phyloP scores from a whole-genome alignment of 805 yeast species.

The Starmerella davenportii region DNA sequence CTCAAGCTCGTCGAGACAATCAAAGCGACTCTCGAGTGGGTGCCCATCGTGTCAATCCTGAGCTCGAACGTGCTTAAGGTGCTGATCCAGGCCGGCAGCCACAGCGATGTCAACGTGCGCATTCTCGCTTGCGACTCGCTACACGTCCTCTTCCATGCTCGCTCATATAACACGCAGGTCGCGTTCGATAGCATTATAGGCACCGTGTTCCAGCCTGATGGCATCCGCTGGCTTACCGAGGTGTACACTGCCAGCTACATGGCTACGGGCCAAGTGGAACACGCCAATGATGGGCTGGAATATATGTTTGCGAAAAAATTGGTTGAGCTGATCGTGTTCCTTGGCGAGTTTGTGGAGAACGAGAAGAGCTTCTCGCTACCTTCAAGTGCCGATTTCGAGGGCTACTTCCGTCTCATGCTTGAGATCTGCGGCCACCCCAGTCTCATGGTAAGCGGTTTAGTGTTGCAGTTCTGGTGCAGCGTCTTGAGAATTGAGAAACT shows the following conservation, averaged over 20 bases:
- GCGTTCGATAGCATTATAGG: conserved; percentile 72
- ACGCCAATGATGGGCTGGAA: conserved; percentile 51
- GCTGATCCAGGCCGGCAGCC: conserved; percentile 29
- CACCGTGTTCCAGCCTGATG: conserved; percentile 52
- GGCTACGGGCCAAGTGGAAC: conserved; percentile 27
- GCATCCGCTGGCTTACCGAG: conserved; percentile 47
- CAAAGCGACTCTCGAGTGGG: conserved; percentile 85
- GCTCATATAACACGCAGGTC: conserved; percentile 43
- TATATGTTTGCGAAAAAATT: conserved; percentile 75
- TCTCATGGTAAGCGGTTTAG: conserved; percentile 73
- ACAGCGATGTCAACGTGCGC: conserved; percentile 42
- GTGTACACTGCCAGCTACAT: conserved; percentile 29
- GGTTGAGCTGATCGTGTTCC: conserved; percentile 80
- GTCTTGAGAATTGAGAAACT: conserved; percentile 66
- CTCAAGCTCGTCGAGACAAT: conserved; percentile 54
- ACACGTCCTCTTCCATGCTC: conserved; percentile 60
- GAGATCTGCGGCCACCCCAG: conserved; percentile 71
- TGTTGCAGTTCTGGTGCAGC: conserved; percentile 88
- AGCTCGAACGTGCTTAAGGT: conserved; percentile 46
- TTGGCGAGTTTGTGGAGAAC: conserved; percentile 51
- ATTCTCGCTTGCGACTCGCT: conserved; percentile 79
- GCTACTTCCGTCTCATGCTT: conserved; percentile 56
- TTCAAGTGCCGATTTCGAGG: conserved; percentile 41
- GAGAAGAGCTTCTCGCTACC: conserved; percentile 25
- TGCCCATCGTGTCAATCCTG: conserved; percentile 56